Evolutionary conservation across 805 yeast genomes (phyloP).

Genomic region (Kuraishia ogatae): DNA sequence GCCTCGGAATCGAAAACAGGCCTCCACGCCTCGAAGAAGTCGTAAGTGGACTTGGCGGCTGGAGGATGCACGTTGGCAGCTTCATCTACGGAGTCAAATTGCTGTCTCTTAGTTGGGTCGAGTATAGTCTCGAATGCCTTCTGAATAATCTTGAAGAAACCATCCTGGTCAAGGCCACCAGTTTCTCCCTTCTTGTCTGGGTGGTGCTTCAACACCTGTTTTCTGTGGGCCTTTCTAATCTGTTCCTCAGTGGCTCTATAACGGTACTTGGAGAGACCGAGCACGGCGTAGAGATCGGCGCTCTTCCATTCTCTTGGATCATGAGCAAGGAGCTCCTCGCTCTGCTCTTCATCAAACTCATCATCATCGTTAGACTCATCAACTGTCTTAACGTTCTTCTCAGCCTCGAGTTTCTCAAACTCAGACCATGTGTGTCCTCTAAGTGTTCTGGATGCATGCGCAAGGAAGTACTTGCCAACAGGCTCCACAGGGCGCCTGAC

Average conservation of each 20-base stretch:
- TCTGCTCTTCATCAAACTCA: constrained; percentile 68
- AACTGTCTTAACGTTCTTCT: constrained; percentile 64
- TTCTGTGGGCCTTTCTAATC: constrained; percentile 93
- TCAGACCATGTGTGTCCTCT: constrained; percentile 99
- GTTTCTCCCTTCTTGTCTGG: constrained; percentile 95
- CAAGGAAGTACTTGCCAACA: constrained; percentile 90
- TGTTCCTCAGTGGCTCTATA: constrained; percentile 88
- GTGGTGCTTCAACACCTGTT: constrained; percentile 92
- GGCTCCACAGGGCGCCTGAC: constrained; percentile 87
- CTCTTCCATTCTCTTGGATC: constrained; percentile 99
- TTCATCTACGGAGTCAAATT: constrained; percentile 92
- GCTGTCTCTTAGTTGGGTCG: constrained; percentile 82
- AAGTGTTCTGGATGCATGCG: constrained; percentile 92
- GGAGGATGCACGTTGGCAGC: constrained; percentile 83
- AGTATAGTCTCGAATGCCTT: constrained; percentile 88
- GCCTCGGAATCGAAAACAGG: constrained; percentile 87
- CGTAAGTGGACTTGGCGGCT: constrained; percentile 52
- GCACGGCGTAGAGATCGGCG: constrained; percentile 92
- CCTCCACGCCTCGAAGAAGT: constrained; percentile 87
- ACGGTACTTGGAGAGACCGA: constrained; percentile 88
- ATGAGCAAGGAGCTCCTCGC: constrained; percentile 62
- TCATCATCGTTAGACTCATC: constrained; percentile 58
- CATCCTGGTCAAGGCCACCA: constrained; percentile 88
- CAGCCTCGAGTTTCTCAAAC: constrained; percentile 89
- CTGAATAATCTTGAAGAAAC: constrained; percentile 95